phyloP scores from a whole-genome alignment of 139 green algal genomes.

The Dunaliella primolecta region DNA sequence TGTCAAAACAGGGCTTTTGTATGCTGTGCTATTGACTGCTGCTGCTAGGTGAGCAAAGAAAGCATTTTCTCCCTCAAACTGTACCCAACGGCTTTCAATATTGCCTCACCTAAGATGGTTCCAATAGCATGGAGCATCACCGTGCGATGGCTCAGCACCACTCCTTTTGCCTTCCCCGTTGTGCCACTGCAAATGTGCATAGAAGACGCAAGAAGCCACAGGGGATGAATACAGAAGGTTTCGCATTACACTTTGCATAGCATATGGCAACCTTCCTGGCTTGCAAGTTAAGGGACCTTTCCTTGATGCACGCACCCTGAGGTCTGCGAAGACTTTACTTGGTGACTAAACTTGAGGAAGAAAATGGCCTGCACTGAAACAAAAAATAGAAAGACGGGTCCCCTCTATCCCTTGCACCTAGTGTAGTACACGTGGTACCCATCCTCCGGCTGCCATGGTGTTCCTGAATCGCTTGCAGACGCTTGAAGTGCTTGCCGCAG shows the following conservation, averaged over 20 bases:
- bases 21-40: background rate
- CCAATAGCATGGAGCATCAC: slow-evolving; percentile 73
- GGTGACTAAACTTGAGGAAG: no score
- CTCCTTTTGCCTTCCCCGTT: slow-evolving; percentile 79
- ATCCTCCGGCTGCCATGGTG: slow-evolving; percentile 15
- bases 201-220: slow-evolving; percentile 24
- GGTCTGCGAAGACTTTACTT: no score
- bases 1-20: background rate
- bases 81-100: background rate
- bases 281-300: no score
- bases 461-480: background rate
- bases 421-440: slow-evolving; percentile 35
- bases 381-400: no score
- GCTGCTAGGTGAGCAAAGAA: background rate
- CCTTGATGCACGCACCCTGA: no score
- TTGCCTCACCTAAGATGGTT: slow-evolving; percentile 60
- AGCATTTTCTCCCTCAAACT: background rate
- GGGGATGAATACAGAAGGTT: background rate
- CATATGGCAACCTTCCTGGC: no score
- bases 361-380: no score
- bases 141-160: slow-evolving; percentile 75
- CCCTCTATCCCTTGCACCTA: background rate
- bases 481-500: background rate
- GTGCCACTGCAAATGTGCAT: slow-evolving; percentile 70
- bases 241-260: background rate